Evolutionary conservation across 129 eudicot genomes (phyloP).

Genomic region (Apium graveolens): DNA sequence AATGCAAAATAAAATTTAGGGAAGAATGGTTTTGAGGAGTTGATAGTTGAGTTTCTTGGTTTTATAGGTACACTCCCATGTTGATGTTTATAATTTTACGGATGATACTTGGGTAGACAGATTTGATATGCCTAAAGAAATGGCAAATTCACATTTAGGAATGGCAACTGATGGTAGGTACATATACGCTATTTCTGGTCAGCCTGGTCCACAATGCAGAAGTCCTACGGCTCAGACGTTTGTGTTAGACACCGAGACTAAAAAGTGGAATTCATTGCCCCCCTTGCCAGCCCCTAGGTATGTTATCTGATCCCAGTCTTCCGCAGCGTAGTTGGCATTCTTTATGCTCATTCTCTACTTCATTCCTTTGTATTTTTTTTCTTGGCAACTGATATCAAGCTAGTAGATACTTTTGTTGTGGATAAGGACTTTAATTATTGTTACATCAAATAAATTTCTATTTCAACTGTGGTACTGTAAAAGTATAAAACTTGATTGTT

Average conservation of each 20-base stretch:
- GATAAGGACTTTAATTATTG: background rate
- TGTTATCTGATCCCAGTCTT: conserved; percentile 2
- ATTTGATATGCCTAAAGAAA: conserved; percentile 95
- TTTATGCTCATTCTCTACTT: background rate
- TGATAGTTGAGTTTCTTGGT: background rate
- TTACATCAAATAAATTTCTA: background rate
- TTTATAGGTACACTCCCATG: conserved; percentile 92
- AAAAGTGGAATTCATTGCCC: conserved; percentile 69
- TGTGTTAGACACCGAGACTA: conserved; percentile 78
- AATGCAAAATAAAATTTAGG: background rate
- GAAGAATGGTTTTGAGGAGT: background rate
- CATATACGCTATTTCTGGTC: conserved; percentile 80
- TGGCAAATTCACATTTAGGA: conserved; percentile 98
- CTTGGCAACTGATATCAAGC: background rate
- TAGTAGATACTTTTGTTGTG: background rate
- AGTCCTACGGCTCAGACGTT: conserved; percentile 82
- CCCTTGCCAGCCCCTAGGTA: conserved; percentile 91
- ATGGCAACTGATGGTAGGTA: conserved; percentile 96
- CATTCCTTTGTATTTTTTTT: background rate
- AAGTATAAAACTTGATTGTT: background rate
- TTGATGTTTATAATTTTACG: conserved; percentile 76
- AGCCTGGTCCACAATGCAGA: conserved; percentile 94
- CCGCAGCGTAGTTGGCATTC: background rate
- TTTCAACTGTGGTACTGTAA: background rate
- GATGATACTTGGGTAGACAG: conserved; percentile 77